phyloP scores from a whole-genome alignment of 306 rosid species.

The Prunus davidiana region DNA sequence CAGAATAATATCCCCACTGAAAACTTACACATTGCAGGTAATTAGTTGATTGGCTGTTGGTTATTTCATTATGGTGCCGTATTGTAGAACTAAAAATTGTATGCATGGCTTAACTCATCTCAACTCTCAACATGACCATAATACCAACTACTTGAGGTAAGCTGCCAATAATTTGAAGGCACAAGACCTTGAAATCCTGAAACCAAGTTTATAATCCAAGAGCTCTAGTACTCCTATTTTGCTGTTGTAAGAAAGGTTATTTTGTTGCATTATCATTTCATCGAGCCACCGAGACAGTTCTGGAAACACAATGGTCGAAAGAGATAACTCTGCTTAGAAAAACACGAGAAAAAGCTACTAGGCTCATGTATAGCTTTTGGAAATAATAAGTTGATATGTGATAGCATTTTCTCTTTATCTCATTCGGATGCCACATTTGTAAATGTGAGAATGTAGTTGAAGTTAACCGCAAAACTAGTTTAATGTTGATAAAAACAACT shows the following conservation, averaged over 20 bases:
- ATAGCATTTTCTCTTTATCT: too few relatives aligned
- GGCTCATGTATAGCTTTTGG: not conserved
- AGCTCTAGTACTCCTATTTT: not conserved
- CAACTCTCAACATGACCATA: not conserved
- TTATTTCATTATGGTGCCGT: not conserved
- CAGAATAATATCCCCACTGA: slow-evolving; percentile 88
- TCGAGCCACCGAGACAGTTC: not conserved
- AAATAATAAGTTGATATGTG: too few relatives aligned
- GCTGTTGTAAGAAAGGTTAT: not conserved
- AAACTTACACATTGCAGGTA: slow-evolving; percentile 87
- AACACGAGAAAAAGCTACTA: not conserved
- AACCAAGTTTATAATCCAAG: not conserved
- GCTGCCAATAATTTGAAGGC: not conserved
- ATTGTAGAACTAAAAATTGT: not conserved
- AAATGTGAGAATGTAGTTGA: too few relatives aligned
- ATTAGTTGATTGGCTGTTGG: slow-evolving; percentile 28
- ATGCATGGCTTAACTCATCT: slow-evolving; percentile 4
- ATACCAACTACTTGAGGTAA: not conserved
- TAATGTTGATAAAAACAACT: too few relatives aligned
- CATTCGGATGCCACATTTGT: too few relatives aligned
- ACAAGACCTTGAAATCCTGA: not conserved
- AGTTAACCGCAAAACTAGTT: too few relatives aligned
- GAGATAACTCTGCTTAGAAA: too few relatives aligned
- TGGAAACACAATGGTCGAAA: not conserved
- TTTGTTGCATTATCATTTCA: not conserved